Percentiles rank a stretch among this genome's conserved stretches.
Evolutionary conservation across 78 protist genomes (phyloP).

Genomic region (Speleostelium caveatum): DNA sequence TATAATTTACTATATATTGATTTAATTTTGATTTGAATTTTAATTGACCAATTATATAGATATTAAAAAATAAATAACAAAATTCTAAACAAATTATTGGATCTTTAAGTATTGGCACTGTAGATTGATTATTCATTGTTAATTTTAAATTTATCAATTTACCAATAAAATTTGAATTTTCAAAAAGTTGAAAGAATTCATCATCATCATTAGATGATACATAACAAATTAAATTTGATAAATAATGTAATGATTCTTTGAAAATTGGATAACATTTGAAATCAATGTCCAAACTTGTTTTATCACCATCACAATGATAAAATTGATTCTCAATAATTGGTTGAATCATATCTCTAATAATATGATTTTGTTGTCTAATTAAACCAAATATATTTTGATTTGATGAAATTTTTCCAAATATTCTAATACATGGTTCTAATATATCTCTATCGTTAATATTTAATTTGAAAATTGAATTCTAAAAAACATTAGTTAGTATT

Average conservation of each 20-base stretch:
- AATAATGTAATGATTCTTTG: constrained; percentile 15
- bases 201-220: neutral
- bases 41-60: no score
- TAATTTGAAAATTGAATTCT: neutral
- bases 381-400: neutral
- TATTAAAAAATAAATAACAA: no score
- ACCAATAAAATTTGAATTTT: no score
- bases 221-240: constrained; percentile 12
- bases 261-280: neutral
- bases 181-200: no score
- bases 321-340: neutral
- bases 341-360: neutral
- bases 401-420: neutral
- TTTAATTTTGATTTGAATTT: no score
- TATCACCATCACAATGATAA: neutral
- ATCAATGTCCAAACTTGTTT: neutral
- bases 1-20: no score
- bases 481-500: no score
- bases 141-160: no score
- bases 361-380: neutral
- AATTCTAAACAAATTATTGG: no score
- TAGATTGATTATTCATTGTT: no score
- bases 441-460: neutral
- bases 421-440: constrained; percentile 11
- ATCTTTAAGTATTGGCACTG: no score